These are phyloP conservation scores for Blechomonas ayalai DNA, from an alignment of 208 protist species.

Conservation along the genomic window DNA sequence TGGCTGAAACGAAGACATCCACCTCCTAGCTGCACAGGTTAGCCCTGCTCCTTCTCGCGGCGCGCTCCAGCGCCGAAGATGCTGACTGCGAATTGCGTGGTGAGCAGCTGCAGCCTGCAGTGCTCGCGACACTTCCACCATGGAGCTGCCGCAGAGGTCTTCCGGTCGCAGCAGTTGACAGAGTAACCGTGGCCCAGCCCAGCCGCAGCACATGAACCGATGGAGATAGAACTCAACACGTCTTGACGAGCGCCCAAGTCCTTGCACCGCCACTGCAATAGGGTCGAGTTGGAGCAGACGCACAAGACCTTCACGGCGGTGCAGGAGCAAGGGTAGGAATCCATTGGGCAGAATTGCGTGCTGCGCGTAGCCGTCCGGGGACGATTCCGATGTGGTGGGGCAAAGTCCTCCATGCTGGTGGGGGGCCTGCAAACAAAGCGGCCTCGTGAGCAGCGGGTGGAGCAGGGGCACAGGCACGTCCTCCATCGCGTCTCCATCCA, in stretches of 20 bases:
- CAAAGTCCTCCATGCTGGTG: too few species aligned
- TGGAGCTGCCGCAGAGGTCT: background rate
- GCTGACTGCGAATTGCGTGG: conserved; percentile 3
- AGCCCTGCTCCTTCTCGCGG: background rate
- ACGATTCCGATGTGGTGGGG: background rate
- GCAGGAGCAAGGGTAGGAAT: conserved; percentile 15
- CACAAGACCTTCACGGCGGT: conserved; percentile 5
- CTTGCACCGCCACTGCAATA: conserved; percentile 18
- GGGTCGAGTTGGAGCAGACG: conserved; percentile 15
- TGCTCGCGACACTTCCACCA: conserved; percentile 1
- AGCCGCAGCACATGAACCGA: conserved; percentile 16
- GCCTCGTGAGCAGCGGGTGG: conserved; percentile 4
- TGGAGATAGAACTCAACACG: conserved; percentile 21
- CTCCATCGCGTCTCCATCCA: too few species aligned
- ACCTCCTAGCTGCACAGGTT: too few species aligned
- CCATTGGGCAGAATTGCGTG: conserved; percentile 1
- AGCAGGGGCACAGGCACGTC: conserved; percentile 4
- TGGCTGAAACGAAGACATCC: too few species aligned
- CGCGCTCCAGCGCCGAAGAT: background rate
- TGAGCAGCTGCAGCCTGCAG: conserved; percentile 8
- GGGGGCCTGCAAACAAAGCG: conserved; percentile 1
- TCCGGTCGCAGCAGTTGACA: conserved; percentile 14
- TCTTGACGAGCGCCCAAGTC: conserved; percentile 2
- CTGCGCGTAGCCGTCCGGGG: background rate
- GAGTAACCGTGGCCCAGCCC: conserved; percentile 15